A percentile compares a stretch with the other conserved stretches of the same genome.
These are phyloP conservation scores for Xylaria sp. DNA, from an alignment of 2,329 filamentous ascomycete species.

Conservation along the genomic window DNA sequence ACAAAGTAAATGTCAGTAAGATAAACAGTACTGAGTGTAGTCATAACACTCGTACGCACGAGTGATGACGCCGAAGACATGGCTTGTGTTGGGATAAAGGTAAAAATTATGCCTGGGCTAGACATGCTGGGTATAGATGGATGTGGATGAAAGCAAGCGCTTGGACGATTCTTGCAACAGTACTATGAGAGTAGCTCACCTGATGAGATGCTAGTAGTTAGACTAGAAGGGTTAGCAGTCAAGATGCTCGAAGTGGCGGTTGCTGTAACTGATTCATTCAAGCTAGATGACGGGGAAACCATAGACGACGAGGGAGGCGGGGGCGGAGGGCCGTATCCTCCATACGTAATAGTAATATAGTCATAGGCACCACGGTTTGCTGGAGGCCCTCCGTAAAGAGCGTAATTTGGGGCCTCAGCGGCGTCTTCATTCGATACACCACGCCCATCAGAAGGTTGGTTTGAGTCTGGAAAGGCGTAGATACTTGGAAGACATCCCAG, in stretches of 20 bases:
- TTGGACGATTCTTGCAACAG: no score
- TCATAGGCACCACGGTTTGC: conserved; percentile 43
- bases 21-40: neutral
- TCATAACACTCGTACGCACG: neutral
- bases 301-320: conserved; percentile 39
- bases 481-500: conserved; percentile 42
- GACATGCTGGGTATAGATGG: conserved; percentile 11
- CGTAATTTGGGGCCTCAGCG: conserved; percentile 37
- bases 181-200: conserved; percentile 6
- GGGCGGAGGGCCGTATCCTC: conserved; percentile 47
- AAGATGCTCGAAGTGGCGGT: conserved; percentile 21
- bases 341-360: conserved; percentile 45
- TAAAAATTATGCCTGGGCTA: neutral
- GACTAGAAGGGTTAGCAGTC: conserved; percentile 8
- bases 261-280: conserved; percentile 29
- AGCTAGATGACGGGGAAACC: conserved; percentile 19
- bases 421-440: conserved; percentile 23
- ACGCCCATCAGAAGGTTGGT: conserved; percentile 22
- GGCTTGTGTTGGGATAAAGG: neutral
- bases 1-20: conserved; percentile 22
- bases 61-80: conserved; percentile 1
- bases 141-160: conserved; percentile 25
- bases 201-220: neutral
- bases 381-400: conserved; percentile 39
- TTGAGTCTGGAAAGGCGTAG: conserved; percentile 31